phyloP scores from a whole-genome alignment of 805 yeast species.

The Helenozyma rhizophorensis region DNA sequence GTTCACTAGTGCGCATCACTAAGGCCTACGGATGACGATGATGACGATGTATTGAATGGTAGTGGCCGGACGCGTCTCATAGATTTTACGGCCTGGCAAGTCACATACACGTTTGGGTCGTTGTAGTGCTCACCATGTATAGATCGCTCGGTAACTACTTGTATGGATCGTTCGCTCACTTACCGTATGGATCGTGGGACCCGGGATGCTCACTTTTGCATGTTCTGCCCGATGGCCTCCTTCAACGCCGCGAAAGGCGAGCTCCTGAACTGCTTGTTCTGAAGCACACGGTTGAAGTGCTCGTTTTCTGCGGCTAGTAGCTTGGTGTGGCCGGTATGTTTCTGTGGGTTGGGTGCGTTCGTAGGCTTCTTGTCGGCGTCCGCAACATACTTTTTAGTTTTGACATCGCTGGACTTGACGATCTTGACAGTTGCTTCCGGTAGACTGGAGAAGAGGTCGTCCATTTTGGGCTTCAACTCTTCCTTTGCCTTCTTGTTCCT shows the following conservation, averaged over 20 bases:
- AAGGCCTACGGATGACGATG: no score
- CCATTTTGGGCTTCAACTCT: slow-evolving; percentile 62
- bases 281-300: slow-evolving; percentile 55
- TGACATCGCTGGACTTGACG: slow-evolving; percentile 7
- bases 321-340: slow-evolving; percentile 34
- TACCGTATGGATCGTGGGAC: no score
- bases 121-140: no score
- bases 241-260: slow-evolving; percentile 65
- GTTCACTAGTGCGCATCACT: no score
- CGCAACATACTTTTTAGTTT: slow-evolving; percentile 18
- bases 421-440: slow-evolving; percentile 26
- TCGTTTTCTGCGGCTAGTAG: slow-evolving; percentile 56
- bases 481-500: slow-evolving; percentile 58
- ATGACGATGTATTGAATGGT: no score
- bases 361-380: slow-evolving; percentile 18
- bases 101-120: no score
- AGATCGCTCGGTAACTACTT: no score
- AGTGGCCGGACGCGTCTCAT: no score
- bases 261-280: slow-evolving; percentile 48
- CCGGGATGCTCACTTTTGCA: slow-evolving; percentile 6
- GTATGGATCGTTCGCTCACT: no score
- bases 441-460: slow-evolving; percentile 55
- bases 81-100: no score
- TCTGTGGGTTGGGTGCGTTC: slow-evolving; percentile 51
- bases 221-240: slow-evolving; percentile 41